phyloP scores from a whole-genome alignment of 768 basidiomycete genomes.

The Trametes gibbosa region DNA sequence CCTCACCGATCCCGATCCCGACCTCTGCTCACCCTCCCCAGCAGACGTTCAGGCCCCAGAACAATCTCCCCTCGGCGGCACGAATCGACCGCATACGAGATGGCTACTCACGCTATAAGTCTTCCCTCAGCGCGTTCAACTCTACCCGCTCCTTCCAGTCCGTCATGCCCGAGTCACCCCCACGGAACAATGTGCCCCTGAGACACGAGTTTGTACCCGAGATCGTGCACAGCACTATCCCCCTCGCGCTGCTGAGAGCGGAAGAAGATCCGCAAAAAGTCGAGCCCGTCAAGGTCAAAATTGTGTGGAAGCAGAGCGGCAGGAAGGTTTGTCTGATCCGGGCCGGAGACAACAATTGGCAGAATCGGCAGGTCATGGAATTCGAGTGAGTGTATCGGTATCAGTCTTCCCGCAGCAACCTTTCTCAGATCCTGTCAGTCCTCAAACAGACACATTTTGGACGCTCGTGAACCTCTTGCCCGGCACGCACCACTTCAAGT shows the following conservation, averaged over 20 bases:
- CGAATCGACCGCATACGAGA: slow-evolving; percentile 33
- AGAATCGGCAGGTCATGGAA: slow-evolving; percentile 63
- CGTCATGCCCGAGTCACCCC: slow-evolving; percentile 24
- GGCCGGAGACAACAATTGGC: slow-evolving; percentile 76
- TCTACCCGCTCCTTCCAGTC: slow-evolving; percentile 44
- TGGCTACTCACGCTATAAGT: slow-evolving; percentile 28
- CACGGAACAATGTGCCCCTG: slow-evolving; percentile 21
- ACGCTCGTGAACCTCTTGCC: slow-evolving; percentile 60
- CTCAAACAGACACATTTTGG: slow-evolving; percentile 37
- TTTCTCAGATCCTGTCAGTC: slow-evolving; percentile 14
- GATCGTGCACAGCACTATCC: slow-evolving; percentile 62
- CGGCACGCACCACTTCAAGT: slow-evolving; percentile 92
- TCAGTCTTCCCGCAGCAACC: background rate
- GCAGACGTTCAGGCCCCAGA: slow-evolving; percentile 27
- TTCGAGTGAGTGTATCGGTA: slow-evolving; percentile 51
- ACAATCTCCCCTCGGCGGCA: slow-evolving; percentile 42
- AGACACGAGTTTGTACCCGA: slow-evolving; percentile 49
- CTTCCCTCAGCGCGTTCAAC: slow-evolving; percentile 38
- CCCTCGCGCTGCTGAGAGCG: slow-evolving; percentile 45
- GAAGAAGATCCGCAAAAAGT: slow-evolving; percentile 30
- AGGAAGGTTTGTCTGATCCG: slow-evolving; percentile 64
- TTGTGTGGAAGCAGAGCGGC: slow-evolving; percentile 66
- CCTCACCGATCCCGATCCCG: slow-evolving; percentile 51
- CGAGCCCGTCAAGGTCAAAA: slow-evolving; percentile 42
- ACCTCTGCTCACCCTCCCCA: slow-evolving; percentile 30